Evolutionary conservation across 768 basidiomycete species (phyloP).

Genomic region (Xerocomellus intermedius): DNA sequence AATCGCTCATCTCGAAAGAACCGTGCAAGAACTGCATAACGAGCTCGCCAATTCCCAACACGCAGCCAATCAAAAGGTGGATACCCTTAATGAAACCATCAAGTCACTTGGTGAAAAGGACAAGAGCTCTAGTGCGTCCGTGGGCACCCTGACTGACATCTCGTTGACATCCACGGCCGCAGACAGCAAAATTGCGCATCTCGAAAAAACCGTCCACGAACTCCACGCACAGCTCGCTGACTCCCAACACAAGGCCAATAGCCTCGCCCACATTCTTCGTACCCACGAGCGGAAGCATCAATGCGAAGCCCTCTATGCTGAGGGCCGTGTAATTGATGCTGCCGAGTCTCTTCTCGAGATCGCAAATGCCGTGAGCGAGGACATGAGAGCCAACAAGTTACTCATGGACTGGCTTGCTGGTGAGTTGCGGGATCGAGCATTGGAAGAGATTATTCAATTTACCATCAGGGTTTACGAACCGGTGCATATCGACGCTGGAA

Average conservation of each 20-base stretch:
- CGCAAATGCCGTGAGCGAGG: too few species aligned
- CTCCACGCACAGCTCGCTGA: background rate
- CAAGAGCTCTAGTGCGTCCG: background rate
- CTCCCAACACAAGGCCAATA: background rate
- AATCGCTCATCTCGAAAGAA: background rate
- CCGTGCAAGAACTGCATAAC: background rate
- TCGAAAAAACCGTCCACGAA: background rate
- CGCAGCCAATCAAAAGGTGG: background rate
- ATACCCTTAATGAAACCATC: background rate
- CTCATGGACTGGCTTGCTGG: conserved; percentile 3
- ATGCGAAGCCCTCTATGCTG: conserved; percentile 1
- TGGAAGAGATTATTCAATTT: too few species aligned
- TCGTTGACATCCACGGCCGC: background rate
- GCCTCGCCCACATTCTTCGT: background rate
- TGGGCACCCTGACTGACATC: too few species aligned
- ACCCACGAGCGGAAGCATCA: background rate
- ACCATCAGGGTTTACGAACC: background rate
- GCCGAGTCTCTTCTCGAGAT: background rate
- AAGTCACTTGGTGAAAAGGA: background rate
- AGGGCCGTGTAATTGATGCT: conserved; percentile 2
- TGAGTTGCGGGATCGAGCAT: too few species aligned
- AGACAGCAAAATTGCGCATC: background rate
- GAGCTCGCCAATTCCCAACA: background rate
- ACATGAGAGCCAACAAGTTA: background rate
- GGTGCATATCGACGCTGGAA: background rate